Evolutionary conservation across 2,329 filamentous ascomycete species (phyloP).

Genomic region (Aschersonia sp.): DNA sequence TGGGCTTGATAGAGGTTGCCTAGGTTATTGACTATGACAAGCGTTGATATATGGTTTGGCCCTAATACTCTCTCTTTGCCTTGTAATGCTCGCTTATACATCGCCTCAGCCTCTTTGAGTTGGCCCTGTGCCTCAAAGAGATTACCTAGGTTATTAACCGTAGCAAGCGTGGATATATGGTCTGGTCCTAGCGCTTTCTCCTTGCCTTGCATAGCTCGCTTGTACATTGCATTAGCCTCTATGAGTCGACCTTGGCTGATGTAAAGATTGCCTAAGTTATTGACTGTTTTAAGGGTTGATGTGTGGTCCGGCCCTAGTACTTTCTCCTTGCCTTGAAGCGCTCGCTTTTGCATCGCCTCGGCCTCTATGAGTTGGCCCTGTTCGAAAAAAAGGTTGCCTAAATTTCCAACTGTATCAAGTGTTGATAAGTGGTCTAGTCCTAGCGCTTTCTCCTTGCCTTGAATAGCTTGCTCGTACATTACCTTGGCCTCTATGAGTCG

Average conservation of each 20-base stretch:
- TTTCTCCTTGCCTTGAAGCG: slow-evolving; percentile 13
- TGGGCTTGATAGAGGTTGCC: neutral
- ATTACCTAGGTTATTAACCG: neutral
- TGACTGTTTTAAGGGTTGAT: slow-evolving; percentile 5
- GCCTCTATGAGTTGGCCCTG: slow-evolving; percentile 12
- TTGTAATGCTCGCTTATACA: neutral
- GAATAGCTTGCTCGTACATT: neutral
- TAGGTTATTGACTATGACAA: neutral
- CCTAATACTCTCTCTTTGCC: neutral
- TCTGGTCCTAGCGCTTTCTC: neutral
- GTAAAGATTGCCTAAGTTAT: slow-evolving; percentile 9
- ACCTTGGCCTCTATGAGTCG: neutral
- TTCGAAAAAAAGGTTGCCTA: slow-evolving; percentile 14
- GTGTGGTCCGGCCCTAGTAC: slow-evolving; percentile 5
- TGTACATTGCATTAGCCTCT: neutral
- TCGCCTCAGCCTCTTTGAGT: neutral
- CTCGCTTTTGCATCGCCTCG: slow-evolving; percentile 15
- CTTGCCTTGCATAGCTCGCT: neutral
- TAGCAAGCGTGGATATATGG: neutral
- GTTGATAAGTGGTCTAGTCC: neutral
- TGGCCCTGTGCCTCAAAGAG: neutral
- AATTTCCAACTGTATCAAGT: neutral
- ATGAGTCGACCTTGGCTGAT: slow-evolving; percentile 4
- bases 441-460: neutral
- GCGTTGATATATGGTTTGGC: neutral